Evolutionary conservation across 2,329 filamentous ascomycete genomes (phyloP).

Genomic region (Colletotrichum neosansevieriae): DNA sequence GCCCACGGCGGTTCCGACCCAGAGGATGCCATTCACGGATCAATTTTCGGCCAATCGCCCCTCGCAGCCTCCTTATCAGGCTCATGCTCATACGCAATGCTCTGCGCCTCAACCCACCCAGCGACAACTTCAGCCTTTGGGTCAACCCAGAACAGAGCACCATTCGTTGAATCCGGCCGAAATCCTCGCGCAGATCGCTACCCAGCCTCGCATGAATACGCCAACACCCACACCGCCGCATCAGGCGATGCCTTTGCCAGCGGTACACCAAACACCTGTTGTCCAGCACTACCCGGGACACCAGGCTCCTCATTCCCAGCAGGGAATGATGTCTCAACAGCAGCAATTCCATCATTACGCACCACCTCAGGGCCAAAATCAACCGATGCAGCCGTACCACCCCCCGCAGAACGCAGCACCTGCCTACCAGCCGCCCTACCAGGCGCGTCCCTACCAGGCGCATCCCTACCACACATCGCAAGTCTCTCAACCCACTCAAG

Average conservation of each 20-base stretch:
- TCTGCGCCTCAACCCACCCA: slow-evolving; percentile 1
- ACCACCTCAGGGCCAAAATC: slow-evolving; percentile 10
- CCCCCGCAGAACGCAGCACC: not conserved
- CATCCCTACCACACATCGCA: too few relatives aligned
- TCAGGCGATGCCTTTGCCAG: slow-evolving; percentile 19
- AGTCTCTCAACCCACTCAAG: too few relatives aligned
- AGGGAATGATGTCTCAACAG: slow-evolving; percentile 16
- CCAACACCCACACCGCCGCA: slow-evolving; percentile 30
- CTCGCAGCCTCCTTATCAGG: slow-evolving; percentile 13
- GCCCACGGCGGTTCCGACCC: not conserved
- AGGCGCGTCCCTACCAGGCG: too few relatives aligned
- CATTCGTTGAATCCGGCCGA: slow-evolving; percentile 35
- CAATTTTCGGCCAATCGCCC: slow-evolving; percentile 18
- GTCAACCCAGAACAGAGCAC: slow-evolving; percentile 26
- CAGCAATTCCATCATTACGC: slow-evolving; percentile 26
- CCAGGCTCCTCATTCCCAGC: slow-evolving; percentile 10
- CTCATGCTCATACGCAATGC: not conserved
- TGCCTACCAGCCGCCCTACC: not conserved
- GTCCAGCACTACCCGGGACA: slow-evolving; percentile 4
- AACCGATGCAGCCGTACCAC: slow-evolving; percentile 36
- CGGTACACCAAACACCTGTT: not conserved
- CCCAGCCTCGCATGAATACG: slow-evolving; percentile 36
- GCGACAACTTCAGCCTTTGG: not conserved
- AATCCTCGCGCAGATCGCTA: slow-evolving; percentile 35
- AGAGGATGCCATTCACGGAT: slow-evolving; percentile 33